phyloP scores from a whole-genome alignment of 2,329 filamentous ascomycete genomes.

The Fusarium mundagurra region DNA sequence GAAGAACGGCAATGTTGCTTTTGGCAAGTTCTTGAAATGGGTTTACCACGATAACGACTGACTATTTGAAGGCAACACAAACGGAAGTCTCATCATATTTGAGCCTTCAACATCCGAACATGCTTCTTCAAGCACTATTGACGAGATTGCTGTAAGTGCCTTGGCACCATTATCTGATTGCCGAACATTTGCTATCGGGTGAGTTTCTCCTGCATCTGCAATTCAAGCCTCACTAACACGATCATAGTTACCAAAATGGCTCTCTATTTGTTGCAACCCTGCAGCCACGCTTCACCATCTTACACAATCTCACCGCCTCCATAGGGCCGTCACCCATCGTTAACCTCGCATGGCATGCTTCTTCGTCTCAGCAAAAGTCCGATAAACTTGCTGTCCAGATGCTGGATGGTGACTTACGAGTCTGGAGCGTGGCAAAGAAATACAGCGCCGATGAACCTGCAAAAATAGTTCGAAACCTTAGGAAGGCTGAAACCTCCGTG shows the following conservation, averaged over 20 bases:
- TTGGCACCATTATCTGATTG: conserved; percentile 90
- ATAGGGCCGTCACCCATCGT: conserved; percentile 87
- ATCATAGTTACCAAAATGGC: conserved; percentile 88
- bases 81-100: conserved; percentile 93
- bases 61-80: conserved; percentile 75
- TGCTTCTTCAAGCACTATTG: conserved; percentile 86
- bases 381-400: conserved; percentile 97
- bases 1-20: conserved; percentile 95
- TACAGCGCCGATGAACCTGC: conserved; percentile 78
- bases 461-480: conserved; percentile 88
- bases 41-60: conserved; percentile 28
- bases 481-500: conserved; percentile 77
- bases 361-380: conserved; percentile 93
- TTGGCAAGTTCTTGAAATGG: conserved; percentile 70
- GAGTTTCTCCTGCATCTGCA: conserved; percentile 43
- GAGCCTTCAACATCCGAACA: conserved; percentile 94
- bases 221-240: conserved; percentile 19
- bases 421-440: conserved; percentile 95
- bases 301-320: conserved; percentile 90
- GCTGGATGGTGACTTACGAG: conserved; percentile 87
- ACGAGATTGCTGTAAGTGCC: conserved; percentile 91
- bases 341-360: conserved; percentile 92
- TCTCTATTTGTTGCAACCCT: conserved; percentile 90
- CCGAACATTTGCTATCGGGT: conserved; percentile 96
- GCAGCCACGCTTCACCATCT: conserved; percentile 89